Conservation (phyloP, 2,329 filamentous ascomycete species). For the Aureobasidium sp. region DNA sequence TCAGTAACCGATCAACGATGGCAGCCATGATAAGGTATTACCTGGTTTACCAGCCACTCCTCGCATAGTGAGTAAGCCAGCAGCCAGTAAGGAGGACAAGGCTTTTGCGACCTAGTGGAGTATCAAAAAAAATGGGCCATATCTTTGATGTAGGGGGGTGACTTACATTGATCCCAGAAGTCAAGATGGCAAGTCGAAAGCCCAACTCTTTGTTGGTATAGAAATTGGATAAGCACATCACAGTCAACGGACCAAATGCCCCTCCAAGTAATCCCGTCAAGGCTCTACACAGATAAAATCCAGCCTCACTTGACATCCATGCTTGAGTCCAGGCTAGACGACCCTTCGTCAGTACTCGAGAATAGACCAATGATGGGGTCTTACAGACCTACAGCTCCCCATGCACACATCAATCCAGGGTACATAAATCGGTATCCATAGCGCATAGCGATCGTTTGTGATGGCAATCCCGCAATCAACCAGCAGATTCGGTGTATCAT, state of each 20-base stretch:
- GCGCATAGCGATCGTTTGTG: conserved; percentile 14
- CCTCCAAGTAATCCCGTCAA: conserved; percentile 17
- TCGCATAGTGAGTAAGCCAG: conserved; percentile 18
- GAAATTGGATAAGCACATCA: conserved; percentile 17
- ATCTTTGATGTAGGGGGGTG: background rate
- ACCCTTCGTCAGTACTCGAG: background rate
- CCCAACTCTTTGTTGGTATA: conserved; percentile 16
- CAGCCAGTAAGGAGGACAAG: conserved; percentile 15
- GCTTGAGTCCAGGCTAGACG: conserved; percentile 13
- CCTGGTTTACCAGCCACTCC: conserved; percentile 16
- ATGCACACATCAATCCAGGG: conserved; percentile 16
- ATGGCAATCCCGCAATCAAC: conserved; percentile 15
- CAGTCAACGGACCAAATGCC: conserved; percentile 15
- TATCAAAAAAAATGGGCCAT: background rate
- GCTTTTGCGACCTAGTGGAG: conserved; percentile 11
- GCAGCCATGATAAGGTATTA: background rate
- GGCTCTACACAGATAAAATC: conserved; percentile 13
- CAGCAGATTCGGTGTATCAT: conserved; percentile 16
- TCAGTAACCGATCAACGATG: background rate
- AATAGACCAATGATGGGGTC: too few relatives aligned
- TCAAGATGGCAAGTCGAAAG: conserved; percentile 13
- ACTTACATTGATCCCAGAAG: conserved; percentile 14
- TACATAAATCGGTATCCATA: conserved; percentile 16
- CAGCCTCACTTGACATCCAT: conserved; percentile 9
- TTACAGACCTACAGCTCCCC: conserved; percentile 14